These are phyloP conservation scores for Croton setiger DNA, from an alignment of 441 rosid species.

Conservation along the genomic window DNA sequence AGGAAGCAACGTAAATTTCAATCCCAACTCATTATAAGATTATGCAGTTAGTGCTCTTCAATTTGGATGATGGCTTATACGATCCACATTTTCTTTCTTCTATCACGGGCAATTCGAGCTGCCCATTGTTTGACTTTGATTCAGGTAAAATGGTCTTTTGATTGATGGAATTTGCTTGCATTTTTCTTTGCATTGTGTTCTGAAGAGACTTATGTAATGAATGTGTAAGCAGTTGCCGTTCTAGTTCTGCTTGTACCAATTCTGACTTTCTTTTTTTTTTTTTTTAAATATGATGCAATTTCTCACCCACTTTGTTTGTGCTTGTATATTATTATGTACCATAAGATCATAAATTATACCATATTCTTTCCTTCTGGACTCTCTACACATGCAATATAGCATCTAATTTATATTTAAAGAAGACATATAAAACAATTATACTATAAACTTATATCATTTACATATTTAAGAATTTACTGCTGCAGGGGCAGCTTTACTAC, in stretches of 20 bases:
- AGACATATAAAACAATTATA: too few relatives aligned
- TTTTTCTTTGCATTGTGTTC: neutral
- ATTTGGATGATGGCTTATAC: constrained; percentile 14
- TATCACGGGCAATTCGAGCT: constrained; percentile 80
- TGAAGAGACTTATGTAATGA: neutral
- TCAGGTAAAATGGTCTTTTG: constrained; percentile 53
- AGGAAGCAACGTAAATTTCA: constrained; percentile 76
- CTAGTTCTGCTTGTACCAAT: neutral
- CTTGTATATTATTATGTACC: neutral
- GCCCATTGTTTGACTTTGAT: constrained; percentile 94
- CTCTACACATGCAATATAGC: neutral
- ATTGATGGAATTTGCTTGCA: constrained; percentile 3
- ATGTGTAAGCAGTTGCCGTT: neutral
- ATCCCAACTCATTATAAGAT: constrained; percentile 4
- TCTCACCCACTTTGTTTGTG: neutral
- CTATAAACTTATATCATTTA: too few relatives aligned
- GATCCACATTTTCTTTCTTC: constrained; percentile 12
- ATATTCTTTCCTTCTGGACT: neutral
- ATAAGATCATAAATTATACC: neutral
- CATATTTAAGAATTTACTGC: too few relatives aligned
- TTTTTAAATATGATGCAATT: neutral
- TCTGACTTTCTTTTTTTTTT: too few relatives aligned
- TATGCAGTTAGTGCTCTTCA: constrained; percentile 9
- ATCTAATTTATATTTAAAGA: too few relatives aligned
- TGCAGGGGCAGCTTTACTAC: too few relatives aligned